Evolutionary conservation across 495 filamentous ascomycete genomes (phyloP).

Genomic region (Tuber indicum): DNA sequence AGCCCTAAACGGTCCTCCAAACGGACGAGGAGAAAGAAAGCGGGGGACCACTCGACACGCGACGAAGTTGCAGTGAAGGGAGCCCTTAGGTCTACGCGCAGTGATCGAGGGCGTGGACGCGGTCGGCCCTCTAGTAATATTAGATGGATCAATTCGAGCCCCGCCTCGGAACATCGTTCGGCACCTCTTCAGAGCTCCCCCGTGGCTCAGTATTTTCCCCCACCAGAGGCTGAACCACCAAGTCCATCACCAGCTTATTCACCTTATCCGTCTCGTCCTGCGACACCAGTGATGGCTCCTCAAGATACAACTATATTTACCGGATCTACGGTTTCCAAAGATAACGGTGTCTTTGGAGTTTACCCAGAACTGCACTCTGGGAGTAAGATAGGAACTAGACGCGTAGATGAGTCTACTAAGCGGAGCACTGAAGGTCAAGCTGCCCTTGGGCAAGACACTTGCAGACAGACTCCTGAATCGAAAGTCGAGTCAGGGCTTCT

Average conservation of each 20-base stretch:
- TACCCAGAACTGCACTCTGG: background rate
- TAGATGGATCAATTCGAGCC: slow-evolving; percentile 2
- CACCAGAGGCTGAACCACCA: slow-evolving; percentile 14
- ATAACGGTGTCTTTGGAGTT: background rate
- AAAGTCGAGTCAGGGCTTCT: background rate
- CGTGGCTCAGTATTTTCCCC: background rate
- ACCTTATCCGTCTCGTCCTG: slow-evolving; percentile 27
- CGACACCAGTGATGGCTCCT: slow-evolving; percentile 12
- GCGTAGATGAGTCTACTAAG: background rate
- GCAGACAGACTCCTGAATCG: background rate
- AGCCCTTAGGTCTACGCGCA: slow-evolving; percentile 33
- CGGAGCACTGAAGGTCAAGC: background rate
- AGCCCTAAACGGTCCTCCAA: background rate
- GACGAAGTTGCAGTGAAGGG: slow-evolving; percentile 9
- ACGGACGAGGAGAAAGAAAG: slow-evolving; percentile 16
- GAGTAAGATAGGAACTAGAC: background rate
- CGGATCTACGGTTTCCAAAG: background rate
- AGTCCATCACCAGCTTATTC: slow-evolving; percentile 34
- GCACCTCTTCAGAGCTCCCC: slow-evolving; percentile 9
- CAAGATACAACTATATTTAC: background rate
- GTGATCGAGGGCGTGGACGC: slow-evolving; percentile 25
- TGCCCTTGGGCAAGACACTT: background rate
- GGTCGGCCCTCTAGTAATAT: slow-evolving; percentile 12
- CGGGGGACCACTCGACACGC: slow-evolving; percentile 16
- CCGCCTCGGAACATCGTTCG: background rate